Conservation (phyloP, 306 rosid species). For the Malus sylvestris region DNA sequence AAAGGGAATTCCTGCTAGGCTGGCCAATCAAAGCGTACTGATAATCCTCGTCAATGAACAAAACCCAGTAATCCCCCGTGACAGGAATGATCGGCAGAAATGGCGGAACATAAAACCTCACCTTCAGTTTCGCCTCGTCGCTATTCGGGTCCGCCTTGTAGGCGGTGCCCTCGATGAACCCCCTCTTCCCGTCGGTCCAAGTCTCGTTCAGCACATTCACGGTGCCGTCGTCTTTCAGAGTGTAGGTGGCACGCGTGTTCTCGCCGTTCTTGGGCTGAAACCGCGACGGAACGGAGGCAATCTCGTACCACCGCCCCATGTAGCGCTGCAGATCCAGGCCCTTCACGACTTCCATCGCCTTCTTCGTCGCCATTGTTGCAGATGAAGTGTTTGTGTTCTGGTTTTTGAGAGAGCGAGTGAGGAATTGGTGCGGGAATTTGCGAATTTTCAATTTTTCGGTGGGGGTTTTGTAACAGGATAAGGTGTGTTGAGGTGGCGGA, state of each 20-base stretch:
- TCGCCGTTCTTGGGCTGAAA: slow-evolving; percentile 64
- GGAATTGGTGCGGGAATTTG: neutral
- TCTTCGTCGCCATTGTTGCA: slow-evolving; percentile 31
- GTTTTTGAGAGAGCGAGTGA: neutral
- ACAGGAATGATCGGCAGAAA: slow-evolving; percentile 76
- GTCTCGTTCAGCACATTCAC: slow-evolving; percentile 81
- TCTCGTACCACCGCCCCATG: slow-evolving; percentile 97
- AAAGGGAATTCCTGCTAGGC: slow-evolving; percentile 65
- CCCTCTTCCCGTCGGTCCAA: slow-evolving; percentile 54
- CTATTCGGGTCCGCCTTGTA: slow-evolving; percentile 58
- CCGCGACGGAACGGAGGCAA: slow-evolving; percentile 70
- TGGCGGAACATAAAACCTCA: slow-evolving; percentile 79
- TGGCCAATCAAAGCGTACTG: slow-evolving; percentile 68
- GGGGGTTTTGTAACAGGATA: neutral
- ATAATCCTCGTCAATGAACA: slow-evolving; percentile 62
- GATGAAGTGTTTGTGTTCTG: neutral
- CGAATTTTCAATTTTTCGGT: too few relatives aligned
- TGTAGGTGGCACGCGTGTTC: slow-evolving; percentile 84
- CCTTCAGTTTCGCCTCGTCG: slow-evolving; percentile 88
- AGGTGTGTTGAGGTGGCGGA: neutral
- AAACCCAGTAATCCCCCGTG: slow-evolving; percentile 79
- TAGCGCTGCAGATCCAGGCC: slow-evolving; percentile 52
- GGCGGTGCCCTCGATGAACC: slow-evolving; percentile 62
- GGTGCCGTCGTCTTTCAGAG: slow-evolving; percentile 50
- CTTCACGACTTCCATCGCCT: slow-evolving; percentile 60